These are phyloP conservation scores for Pleurotus tuber-regium DNA, from an alignment of 768 basidiomycete genomes.

Conservation along the genomic window DNA sequence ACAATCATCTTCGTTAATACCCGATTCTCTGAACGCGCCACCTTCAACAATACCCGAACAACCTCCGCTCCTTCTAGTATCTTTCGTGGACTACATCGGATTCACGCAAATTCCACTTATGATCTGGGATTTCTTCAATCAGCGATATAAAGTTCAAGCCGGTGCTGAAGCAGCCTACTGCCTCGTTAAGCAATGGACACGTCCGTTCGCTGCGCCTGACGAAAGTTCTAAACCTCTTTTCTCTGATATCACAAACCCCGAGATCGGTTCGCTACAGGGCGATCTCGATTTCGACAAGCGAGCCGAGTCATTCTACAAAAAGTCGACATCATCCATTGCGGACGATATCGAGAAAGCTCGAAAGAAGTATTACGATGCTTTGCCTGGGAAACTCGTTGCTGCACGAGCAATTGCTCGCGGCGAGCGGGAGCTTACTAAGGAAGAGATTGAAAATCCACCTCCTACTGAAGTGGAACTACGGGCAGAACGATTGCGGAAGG, in stretches of 20 bases:
- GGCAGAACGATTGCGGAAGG: conserved; percentile 86
- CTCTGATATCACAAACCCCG: conserved; percentile 21
- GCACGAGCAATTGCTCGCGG: conserved; percentile 77
- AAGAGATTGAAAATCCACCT: conserved; percentile 74
- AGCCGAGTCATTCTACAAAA: conserved; percentile 67
- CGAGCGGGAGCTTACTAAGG: conserved; percentile 80
- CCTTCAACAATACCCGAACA: conserved; percentile 63
- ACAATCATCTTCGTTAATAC: conserved; percentile 9
- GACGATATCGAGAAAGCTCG: conserved; percentile 66
- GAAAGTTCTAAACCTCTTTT: conserved; percentile 19
- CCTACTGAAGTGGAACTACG: conserved; percentile 87
- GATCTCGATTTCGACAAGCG: conserved; percentile 77
- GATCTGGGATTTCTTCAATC: conserved; percentile 93
- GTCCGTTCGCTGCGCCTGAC: conserved; percentile 50
- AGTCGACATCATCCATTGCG: conserved; percentile 50
- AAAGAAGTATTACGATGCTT: conserved; percentile 70
- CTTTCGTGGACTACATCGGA: conserved; percentile 75
- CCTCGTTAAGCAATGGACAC: conserved; percentile 60
- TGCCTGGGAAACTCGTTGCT: conserved; percentile 62
- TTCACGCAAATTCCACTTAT: conserved; percentile 83
- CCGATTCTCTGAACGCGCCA: conserved; percentile 38
- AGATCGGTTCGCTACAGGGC: conserved; percentile 24
- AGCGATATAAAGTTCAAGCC: conserved; percentile 70
- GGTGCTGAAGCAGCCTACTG: conserved; percentile 83
- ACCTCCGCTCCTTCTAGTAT: conserved; percentile 77